Base-by-base conservation (phyloP, 768 basidiomycete genomes). In the Tulasnella sp. region DNA sequence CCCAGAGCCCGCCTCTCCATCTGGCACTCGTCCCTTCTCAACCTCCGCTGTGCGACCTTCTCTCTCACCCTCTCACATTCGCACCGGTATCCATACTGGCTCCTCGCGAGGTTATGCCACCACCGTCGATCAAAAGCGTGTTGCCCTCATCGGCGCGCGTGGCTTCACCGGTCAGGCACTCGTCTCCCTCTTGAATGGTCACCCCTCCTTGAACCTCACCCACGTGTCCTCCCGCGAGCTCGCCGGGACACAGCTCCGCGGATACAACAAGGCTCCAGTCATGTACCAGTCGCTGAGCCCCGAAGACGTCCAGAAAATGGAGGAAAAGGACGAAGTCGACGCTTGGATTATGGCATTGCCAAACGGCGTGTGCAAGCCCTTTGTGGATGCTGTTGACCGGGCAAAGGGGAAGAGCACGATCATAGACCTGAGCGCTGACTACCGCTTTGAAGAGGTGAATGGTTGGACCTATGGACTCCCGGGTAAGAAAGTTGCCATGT, bases 291-390 rank as follows among this genome's bases (percentile, higher is more conserved):
- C 94, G 70, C 75, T 99, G 14, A 83, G 82, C 0, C 68, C 75
- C 8, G 72, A 75, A 57, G 87, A 96, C 63, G 86, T 97, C 8
- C 82, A 88, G 68, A 74, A 71, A 66, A 86, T 99, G 83, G 96
- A 97, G 70, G 82, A 83, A 70, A 73, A 80, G 49, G 83, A 86
- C 7, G 86, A 85, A 65, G 90, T 99, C 15, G 94, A 99, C 66
- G 94, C 91, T 7, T 99, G 96, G 94, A 81, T 98, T 52, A 93
- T 97, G 87, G 96, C 96, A 2, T 77, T 99, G 46, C 96, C 96
- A n/a, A 99, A 98, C 63, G 96, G 96, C 17, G 79, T 90, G 21
- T 86, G 87, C 73, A 92, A 93, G 70, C 93, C 93, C 0, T 99
- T 94, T 67, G 91, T 99, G 32, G 91, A 93, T 65, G 94, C 94